Percentiles rank a stretch among this genome's conserved stretches.
Conservation (phyloP, 2,329 filamentous ascomycete species). For the Fonsecaea multimorphosa region DNA sequence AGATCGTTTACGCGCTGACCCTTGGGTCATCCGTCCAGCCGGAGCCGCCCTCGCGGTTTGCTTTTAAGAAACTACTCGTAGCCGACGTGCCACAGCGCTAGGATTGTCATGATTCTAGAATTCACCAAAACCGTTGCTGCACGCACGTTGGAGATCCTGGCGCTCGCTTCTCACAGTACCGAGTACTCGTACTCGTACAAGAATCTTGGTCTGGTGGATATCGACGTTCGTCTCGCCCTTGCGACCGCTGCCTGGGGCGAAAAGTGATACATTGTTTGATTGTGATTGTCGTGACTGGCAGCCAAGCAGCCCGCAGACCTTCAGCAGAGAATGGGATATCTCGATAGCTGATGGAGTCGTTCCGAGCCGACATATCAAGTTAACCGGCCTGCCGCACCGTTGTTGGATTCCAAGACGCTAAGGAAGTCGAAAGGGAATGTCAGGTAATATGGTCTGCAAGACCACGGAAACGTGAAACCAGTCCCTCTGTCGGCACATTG, state of each 20-base stretch:
- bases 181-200: slow-evolving; percentile 1
- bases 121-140: slow-evolving; percentile 1
- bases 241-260: slow-evolving; percentile 8
- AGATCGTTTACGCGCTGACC: slow-evolving; percentile 3
- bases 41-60: background rate
- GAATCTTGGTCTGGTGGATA: background rate
- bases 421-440: background rate
- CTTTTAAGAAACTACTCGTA: background rate
- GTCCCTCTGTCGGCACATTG: background rate
- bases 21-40: background rate
- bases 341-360: background rate
- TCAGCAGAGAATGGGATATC: too few relatives aligned
- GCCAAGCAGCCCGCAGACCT: slow-evolving; percentile 1
- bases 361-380: slow-evolving; percentile 6
- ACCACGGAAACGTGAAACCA: background rate
- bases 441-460: background rate
- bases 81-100: slow-evolving; percentile 14
- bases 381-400: background rate
- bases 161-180: background rate
- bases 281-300: slow-evolving; percentile 9
- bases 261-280: slow-evolving; percentile 21
- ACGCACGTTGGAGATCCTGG: background rate
- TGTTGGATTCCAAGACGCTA: background rate
- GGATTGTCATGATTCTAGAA: slow-evolving; percentile 15
- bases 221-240: slow-evolving; percentile 4